Conservation (phyloP, 73 alveolate species). For the Tetrahymena malaccensis region DNA sequence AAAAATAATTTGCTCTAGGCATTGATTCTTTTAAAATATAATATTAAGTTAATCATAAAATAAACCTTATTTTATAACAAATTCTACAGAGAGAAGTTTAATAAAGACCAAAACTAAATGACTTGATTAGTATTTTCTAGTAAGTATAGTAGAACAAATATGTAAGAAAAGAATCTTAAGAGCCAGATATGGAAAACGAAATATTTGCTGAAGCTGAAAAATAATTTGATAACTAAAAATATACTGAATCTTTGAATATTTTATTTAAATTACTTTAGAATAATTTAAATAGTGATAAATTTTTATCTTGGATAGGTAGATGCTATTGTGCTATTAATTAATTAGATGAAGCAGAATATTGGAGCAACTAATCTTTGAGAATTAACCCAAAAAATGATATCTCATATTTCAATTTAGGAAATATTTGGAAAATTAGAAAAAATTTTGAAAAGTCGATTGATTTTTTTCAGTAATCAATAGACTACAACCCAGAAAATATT, state of each 20-base stretch:
- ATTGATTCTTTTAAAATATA: not conserved
- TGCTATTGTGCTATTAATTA: not conserved
- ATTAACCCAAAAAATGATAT: not conserved
- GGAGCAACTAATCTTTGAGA: not conserved
- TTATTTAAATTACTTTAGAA: not conserved
- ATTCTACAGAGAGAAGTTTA: not conserved
- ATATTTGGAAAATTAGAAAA: not conserved
- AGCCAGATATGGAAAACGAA: not conserved
- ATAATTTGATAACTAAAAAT: not conserved
- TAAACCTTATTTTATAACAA: not conserved
- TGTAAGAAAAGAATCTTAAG: no score
- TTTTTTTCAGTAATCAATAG: not conserved
- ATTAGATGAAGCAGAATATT: not conserved
- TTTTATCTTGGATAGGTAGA: not conserved
- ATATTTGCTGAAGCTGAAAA: not conserved
- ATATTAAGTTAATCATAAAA: not conserved
- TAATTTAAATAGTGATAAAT: not conserved
- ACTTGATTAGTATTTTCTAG: not conserved
- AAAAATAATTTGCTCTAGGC: not conserved
- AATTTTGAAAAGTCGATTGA: not conserved
- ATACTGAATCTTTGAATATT: not conserved
- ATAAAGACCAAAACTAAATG: not conserved
- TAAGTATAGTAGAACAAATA: not conserved
- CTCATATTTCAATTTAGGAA: not conserved
- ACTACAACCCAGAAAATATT: not conserved